A percentile compares a stretch with the other conserved stretches of the same genome.
These are phyloP conservation scores for Galerina marginata DNA, from an alignment of 768 basidiomycete genomes.

Conservation along the genomic window DNA sequence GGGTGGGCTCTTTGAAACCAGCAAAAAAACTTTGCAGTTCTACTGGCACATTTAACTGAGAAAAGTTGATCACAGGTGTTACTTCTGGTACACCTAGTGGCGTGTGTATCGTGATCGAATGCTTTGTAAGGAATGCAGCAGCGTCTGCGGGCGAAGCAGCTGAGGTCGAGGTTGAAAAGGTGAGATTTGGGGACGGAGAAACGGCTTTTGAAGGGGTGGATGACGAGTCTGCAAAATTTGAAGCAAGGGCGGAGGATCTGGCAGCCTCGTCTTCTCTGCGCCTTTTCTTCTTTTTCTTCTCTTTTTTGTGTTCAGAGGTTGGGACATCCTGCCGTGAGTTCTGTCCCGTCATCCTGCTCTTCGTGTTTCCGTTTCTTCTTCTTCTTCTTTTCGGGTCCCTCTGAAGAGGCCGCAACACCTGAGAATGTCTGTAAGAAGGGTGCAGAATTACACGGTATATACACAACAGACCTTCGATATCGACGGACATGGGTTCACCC, in stretches of 20 bases:
- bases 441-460: background rate
- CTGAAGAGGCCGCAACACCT: slow-evolving; percentile 2
- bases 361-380: slow-evolving; percentile 50
- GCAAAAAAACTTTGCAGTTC: slow-evolving; percentile 67
- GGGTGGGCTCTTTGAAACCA: slow-evolving; percentile 86
- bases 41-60: slow-evolving; percentile 68
- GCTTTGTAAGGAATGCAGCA: slow-evolving; percentile 68
- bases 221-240: slow-evolving; percentile 21
- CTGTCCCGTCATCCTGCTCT: slow-evolving; percentile 35
- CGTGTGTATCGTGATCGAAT: slow-evolving; percentile 76
- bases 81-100: slow-evolving; percentile 50
- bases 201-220: slow-evolving; percentile 20
- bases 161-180: slow-evolving; percentile 16
- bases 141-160: slow-evolving; percentile 43
- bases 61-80: slow-evolving; percentile 76
- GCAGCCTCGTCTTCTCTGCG: slow-evolving; percentile 38
- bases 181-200: slow-evolving; percentile 27
- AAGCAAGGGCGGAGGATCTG: slow-evolving; percentile 22
- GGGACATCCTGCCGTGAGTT: slow-evolving; percentile 10
- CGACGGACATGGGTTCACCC: slow-evolving; percentile 25
- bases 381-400: slow-evolving; percentile 32
- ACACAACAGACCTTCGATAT: slow-evolving; percentile 27
- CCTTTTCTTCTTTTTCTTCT: slow-evolving; percentile 52
- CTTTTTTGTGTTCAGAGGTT: slow-evolving; percentile 30
- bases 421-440: background rate